These are phyloP conservation scores for Penicillium sclerotigenum DNA, from an alignment of 2,329 filamentous ascomycete genomes.

Conservation along the genomic window DNA sequence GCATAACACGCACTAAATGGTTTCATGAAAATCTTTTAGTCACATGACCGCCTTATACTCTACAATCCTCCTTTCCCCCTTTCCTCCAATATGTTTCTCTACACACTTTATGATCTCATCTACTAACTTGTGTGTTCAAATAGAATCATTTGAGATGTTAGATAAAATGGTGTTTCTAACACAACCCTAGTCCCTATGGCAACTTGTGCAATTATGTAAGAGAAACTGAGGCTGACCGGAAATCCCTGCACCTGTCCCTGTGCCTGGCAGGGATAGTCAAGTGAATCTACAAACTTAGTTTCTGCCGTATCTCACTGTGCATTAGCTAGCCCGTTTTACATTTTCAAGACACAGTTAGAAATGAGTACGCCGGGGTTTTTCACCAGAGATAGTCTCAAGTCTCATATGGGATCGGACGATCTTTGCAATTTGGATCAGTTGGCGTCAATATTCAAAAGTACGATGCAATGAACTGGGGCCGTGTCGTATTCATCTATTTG, in stretches of 20 bases:
- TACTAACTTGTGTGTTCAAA: neutral
- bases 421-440: no score
- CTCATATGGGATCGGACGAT: neutral
- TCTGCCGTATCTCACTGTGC: no score
- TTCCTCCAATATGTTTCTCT: neutral
- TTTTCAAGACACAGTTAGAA: neutral
- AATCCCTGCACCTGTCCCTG: neutral
- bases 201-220: neutral
- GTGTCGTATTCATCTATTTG: neutral
- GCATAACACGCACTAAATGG: no score
- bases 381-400: neutral
- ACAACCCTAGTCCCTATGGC: no score
- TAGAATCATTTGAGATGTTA: neutral
- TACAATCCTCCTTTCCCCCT: no score
- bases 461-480: neutral
- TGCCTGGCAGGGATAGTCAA: neutral
- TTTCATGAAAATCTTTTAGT: no score
- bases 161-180: neutral
- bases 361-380: neutral
- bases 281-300: no score
- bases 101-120: neutral
- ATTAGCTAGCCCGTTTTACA: no score
- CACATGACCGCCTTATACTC: no score
- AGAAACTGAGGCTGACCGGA: neutral
- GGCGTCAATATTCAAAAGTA: no score